Percentiles rank a stretch among this genome's conserved stretches.
phyloP scores from a whole-genome alignment of 2,329 filamentous ascomycete species.

The Fusarium euwallaceae region DNA sequence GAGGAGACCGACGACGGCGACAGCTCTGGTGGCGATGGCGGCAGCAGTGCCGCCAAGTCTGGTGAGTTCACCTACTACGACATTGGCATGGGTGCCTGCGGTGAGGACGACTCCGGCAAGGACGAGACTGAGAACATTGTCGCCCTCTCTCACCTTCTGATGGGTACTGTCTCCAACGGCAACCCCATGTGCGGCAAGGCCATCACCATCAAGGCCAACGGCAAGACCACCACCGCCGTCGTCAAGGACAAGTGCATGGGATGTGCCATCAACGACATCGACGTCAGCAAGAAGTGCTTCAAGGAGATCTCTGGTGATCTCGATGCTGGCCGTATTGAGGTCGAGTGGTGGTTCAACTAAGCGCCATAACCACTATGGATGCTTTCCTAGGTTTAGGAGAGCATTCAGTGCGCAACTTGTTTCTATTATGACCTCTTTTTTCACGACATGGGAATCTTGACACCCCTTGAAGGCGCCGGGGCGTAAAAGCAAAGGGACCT shows the following conservation, averaged over 20 bases:
- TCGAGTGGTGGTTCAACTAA: constrained; percentile 64
- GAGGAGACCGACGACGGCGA: constrained; percentile 19
- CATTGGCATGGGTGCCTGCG: constrained; percentile 78
- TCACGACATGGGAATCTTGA: constrained; percentile 43
- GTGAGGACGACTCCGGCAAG: constrained; percentile 69
- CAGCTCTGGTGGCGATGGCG: constrained; percentile 21
- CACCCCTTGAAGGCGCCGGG: constrained; percentile 36
- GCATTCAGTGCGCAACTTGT: constrained; percentile 25
- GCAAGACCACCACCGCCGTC: constrained; percentile 68
- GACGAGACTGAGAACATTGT: constrained; percentile 72
- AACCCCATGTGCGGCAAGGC: constrained; percentile 79
- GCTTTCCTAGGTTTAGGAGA: constrained; percentile 26
- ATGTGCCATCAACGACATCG: constrained; percentile 69
- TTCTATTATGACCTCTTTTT: constrained; percentile 38
- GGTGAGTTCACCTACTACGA: constrained; percentile 84
- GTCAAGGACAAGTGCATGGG: constrained; percentile 84
- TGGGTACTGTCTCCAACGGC: constrained; percentile 73
- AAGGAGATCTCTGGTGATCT: constrained; percentile 62
- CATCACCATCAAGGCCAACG: constrained; percentile 72
- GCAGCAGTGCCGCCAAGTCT: constrained; percentile 48
- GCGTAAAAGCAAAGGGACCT: constrained; percentile 26
- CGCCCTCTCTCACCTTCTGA: constrained; percentile 74
- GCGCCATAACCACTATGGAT: constrained; percentile 10
- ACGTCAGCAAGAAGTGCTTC: constrained; percentile 71
- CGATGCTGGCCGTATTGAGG: constrained; percentile 57